phyloP scores from a whole-genome alignment of 2,329 filamentous ascomycete genomes.

The Penicillium hordei region DNA sequence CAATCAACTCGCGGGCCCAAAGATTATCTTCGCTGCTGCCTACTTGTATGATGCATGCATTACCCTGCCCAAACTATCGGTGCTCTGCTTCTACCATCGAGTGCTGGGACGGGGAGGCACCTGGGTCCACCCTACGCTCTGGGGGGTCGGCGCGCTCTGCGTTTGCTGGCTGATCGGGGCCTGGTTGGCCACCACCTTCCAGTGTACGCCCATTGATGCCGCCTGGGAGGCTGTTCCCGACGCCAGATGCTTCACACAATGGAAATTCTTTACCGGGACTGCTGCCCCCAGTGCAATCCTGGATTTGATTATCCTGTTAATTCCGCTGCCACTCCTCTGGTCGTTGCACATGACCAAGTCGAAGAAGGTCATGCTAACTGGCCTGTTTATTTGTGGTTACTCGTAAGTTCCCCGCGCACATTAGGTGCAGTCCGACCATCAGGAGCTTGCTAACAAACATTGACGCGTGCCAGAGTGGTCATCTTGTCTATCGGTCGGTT shows the following conservation, averaged over 20 bases:
- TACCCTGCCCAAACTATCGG: not conserved
- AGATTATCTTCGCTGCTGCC: not conserved
- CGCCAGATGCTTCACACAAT: not conserved
- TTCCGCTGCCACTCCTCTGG: not conserved
- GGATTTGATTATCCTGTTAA: not conserved
- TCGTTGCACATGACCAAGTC: not conserved
- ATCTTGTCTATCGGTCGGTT: not conserved
- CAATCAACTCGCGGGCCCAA: not conserved
- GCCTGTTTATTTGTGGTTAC: not conserved
- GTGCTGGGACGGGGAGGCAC: not conserved
- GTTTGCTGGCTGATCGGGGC: not conserved
- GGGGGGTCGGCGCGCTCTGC: not conserved
- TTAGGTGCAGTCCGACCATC: not conserved
- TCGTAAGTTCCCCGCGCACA: not conserved
- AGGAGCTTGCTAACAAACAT: not conserved
- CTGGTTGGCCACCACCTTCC: not conserved
- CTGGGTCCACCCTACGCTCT: not conserved
- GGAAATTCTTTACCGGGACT: not conserved
- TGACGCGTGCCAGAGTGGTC: not conserved
- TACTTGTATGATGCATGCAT: not conserved
- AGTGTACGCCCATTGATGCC: not conserved
- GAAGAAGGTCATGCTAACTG: not conserved
- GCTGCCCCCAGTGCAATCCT: not conserved
- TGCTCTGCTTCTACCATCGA: not conserved
- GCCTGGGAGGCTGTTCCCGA: not conserved